Base-by-base conservation (phyloP, 106 monocot genomes). In the Platanthera guangdongensis region DNA sequence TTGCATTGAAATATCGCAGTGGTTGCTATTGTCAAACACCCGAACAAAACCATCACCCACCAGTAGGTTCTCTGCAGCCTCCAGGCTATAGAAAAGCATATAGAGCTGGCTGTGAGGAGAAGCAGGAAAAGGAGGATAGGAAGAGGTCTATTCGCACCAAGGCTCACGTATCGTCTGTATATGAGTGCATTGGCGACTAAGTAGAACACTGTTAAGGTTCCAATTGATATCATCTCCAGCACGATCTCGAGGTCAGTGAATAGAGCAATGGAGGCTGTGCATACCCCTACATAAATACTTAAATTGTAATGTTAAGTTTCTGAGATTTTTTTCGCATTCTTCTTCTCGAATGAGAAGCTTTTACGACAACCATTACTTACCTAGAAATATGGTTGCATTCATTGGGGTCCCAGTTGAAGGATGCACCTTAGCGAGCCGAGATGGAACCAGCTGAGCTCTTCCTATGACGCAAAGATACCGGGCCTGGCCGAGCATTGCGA, bases 401-500 rank as follows among this genome's bases (percentile, higher is more conserved):
- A 88, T 76, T 32, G 91, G 91, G 47, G 91, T 91, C 52, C 91
- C 85, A 30, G 88, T 88, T 0, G 88, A 84, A 84, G 91, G 88
- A 69, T 91, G 85, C n/a, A 91, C 91, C 74, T 84, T 91, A 63
- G 91, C 91, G 4, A 91, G 76, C 83, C 86, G 88, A 9, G 78
- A 51, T 1, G 91, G 91, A 57, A 86, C 86, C 0, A 91, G 86
- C 59, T 84, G 79, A 18, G 91, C 86, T 54, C 91, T 82, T 6
- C 78, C 88, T 21, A 91, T 82, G 32, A 91, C 88, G 69, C 91
- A 91, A 16, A 91, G 76, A 77, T 91, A 91, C 55, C 91, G 81
- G 5, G 91, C 85, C 63, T 90, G 90, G 55, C 90, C 90, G 8
- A 90, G 83, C 90, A 90, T 90, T 11, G 90, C 90, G 14, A 91